phyloP scores from a whole-genome alignment of 2,329 filamentous ascomycete genomes.

The Colletotrichum sp. region DNA sequence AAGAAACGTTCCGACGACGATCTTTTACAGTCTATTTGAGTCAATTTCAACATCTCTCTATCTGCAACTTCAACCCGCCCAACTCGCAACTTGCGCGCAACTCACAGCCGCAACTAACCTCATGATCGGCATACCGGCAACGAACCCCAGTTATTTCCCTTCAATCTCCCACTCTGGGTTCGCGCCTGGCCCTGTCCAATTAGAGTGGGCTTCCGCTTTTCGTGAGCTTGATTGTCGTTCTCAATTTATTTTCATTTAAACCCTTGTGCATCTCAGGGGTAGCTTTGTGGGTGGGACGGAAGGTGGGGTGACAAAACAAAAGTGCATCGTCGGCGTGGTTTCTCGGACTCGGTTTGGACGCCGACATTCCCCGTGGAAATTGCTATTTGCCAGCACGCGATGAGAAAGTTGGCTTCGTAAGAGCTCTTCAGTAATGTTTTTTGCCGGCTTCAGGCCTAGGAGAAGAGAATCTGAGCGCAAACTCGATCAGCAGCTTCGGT shows the following conservation, averaged over 20 bases:
- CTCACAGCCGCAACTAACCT: not conserved
- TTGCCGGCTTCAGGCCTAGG: too few relatives aligned
- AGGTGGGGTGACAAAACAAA: not conserved
- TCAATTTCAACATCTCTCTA: not conserved
- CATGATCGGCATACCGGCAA: not conserved
- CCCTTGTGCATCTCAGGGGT: not conserved
- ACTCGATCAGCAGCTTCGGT: too few relatives aligned
- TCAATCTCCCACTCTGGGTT: not conserved
- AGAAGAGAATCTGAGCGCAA: too few relatives aligned
- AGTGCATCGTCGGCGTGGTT: not conserved
- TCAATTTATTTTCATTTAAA: not conserved
- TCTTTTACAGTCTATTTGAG: not conserved
- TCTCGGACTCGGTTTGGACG: not conserved
- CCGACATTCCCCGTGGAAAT: not conserved
- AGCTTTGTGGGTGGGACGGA: not conserved
- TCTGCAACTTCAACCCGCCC: not conserved
- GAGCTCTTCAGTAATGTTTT: too few relatives aligned
- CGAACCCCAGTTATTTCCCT: not conserved
- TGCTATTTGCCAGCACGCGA: accelerated
- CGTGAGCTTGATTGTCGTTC: not conserved
- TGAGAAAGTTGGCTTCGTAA: too few relatives aligned
- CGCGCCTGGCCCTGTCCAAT: not conserved
- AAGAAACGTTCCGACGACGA: not conserved
- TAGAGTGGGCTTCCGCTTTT: not conserved
- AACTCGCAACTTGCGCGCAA: not conserved